Conservation (phyloP, 2,329 filamentous ascomycete genomes). For the Escovopsis sp. region DNA sequence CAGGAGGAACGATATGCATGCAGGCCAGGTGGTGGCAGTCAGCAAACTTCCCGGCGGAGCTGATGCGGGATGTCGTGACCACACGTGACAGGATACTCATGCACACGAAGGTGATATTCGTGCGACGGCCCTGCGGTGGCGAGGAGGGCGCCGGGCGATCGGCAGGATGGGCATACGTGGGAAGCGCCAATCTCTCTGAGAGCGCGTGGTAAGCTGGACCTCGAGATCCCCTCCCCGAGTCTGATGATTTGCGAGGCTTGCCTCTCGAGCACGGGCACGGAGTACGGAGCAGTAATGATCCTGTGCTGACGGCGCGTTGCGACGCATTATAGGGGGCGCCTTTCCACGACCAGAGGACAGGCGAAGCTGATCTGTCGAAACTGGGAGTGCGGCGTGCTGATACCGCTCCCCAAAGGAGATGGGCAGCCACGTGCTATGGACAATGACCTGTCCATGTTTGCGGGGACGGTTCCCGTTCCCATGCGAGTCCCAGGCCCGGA, state of each 20-base stretch:
- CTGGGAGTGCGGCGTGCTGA: constrained; percentile 86
- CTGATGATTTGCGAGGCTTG: not conserved
- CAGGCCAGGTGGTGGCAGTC: constrained; percentile 57
- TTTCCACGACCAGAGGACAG: constrained; percentile 50
- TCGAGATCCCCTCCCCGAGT: not conserved
- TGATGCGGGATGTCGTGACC: constrained; percentile 65
- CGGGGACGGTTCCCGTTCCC: constrained; percentile 43
- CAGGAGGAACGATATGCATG: constrained; percentile 73
- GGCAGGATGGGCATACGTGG: constrained; percentile 66
- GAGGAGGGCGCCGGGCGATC: constrained; percentile 5
- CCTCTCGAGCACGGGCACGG: too few species aligned
- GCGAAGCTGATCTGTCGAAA: constrained; percentile 75
- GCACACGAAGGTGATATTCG: constrained; percentile 67
- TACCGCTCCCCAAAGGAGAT: constrained; percentile 35
- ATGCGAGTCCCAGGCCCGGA: constrained; percentile 43
- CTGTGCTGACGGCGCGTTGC: constrained; percentile 11
- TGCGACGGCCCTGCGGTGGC: constrained; percentile 16
- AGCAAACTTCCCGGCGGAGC: constrained; percentile 51
- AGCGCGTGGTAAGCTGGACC: constrained; percentile 63
- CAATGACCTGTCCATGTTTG: constrained; percentile 29
- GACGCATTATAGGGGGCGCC: constrained; percentile 47
- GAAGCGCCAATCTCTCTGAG: constrained; percentile 84
- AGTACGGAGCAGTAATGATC: constrained; percentile 3
- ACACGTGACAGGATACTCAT: constrained; percentile 58
- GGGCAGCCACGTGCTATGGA: constrained; percentile 6